These are phyloP conservation scores for Trifolium fragiferum DNA, from an alignment of 306 rosid genomes.

Conservation along the genomic window DNA sequence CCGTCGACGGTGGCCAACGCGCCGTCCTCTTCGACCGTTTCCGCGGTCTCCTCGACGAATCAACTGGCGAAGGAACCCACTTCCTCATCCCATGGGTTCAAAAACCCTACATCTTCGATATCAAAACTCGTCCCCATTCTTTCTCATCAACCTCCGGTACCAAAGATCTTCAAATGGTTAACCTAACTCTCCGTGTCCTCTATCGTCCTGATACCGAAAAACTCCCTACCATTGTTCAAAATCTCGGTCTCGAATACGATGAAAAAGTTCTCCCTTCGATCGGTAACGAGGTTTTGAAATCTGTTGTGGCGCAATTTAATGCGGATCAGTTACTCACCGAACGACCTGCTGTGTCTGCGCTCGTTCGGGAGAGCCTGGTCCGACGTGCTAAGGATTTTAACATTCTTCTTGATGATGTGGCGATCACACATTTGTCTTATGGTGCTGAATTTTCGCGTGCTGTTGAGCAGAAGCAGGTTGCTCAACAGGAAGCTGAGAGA, in stretches of 20 bases:
- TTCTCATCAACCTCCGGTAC: constrained; percentile 91
- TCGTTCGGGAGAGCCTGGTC: constrained; percentile 78
- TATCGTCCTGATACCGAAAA: constrained; percentile 79
- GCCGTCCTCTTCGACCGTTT: constrained; percentile 94
- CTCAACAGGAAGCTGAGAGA: constrained; percentile 96
- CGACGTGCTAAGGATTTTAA: constrained; percentile 85
- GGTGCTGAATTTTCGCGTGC: constrained; percentile 79
- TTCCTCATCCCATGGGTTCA: constrained; percentile 95
- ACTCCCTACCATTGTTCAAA: constrained; percentile 74
- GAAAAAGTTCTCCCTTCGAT: constrained; percentile 94
- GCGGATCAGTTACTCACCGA: constrained; percentile 94
- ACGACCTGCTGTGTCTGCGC: constrained; percentile 81
- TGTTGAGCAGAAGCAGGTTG: constrained; percentile 93
- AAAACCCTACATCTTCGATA: constrained; percentile 88
- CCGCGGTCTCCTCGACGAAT: constrained; percentile 73
- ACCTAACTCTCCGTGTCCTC: constrained; percentile 80
- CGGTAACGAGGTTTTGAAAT: constrained; percentile 89
- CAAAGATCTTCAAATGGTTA: constrained; percentile 92
- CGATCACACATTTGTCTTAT: constrained; percentile 82
- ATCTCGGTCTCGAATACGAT: constrained; percentile 90
- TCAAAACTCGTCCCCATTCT: constrained; percentile 82
- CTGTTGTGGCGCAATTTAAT: constrained; percentile 89
- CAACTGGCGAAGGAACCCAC: constrained; percentile 78
- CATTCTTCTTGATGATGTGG: constrained; percentile 81
- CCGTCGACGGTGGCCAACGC: constrained; percentile 93